Base-by-base conservation (phyloP, 2,329 filamentous ascomycete species). In the Exophiala phaeomuriformis region DNA sequence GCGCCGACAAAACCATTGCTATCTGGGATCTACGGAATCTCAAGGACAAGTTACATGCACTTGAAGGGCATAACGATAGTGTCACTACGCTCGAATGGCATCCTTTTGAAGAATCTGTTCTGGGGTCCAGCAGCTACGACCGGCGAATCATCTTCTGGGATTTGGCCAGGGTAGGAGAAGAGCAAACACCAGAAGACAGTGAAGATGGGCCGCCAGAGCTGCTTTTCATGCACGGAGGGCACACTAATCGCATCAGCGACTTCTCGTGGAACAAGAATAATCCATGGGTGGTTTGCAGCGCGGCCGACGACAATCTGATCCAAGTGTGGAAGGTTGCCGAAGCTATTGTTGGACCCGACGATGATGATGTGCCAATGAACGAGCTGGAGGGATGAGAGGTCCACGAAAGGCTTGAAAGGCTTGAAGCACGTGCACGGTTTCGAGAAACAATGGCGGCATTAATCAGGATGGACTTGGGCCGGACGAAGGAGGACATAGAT, bases 231-330 rank as follows among this genome's bases (percentile, higher is more conserved):
- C 93, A 98, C 66, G 93, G 93, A 57, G 93, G 93, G 32, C 94
- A 98, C 74, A 98, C 93, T 7, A 96, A 96, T 72, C 86, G 94
- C 62, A 82, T 98, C 57, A 90, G 88, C 35, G 94, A 98, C 71
- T 98, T 98, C 67, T 91, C 86, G 72, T 98, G 91, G 91, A 98
- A 98, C 71, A 82, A 83, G 63, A 95, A 95, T 68, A 90, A 96
- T 65, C 90, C 91, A 3, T 98, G 94, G 94, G 82, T 96, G 51
- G 87, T 98, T 62, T 90, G 90, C 69, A 95, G 88, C 57, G 90
- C 93, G 10, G 93, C 91, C 0, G 94, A 98, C 68, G 93, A 98
- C 73, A 98, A 98, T 67, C 77, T 97, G 61, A 80, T 98, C 59
- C 93, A 98, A 71, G 88, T 96, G 63, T 97, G 88, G 88, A 90